Percentiles rank a stretch among this genome's conserved stretches.
These are phyloP conservation scores for Danielia oregonensis DNA, from an alignment of 805 yeast species.

Conservation along the genomic window DNA sequence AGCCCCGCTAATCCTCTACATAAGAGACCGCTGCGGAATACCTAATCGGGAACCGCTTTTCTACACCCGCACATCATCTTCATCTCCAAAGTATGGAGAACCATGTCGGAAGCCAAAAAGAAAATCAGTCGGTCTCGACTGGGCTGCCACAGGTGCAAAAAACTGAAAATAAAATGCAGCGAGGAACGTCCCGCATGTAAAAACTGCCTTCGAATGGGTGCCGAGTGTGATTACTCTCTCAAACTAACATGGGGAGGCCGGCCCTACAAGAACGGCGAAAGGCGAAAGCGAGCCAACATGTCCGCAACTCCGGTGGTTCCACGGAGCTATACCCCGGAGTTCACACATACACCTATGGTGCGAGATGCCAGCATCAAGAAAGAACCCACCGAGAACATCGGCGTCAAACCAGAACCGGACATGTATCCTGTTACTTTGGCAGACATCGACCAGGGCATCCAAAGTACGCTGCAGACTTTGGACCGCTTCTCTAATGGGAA, in stretches of 20 bases:
- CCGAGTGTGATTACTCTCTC: slow-evolving; percentile 59
- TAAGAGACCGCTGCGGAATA: no score
- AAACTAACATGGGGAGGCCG: slow-evolving; percentile 74
- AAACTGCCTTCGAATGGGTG: slow-evolving; percentile 45
- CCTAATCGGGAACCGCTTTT: no score
- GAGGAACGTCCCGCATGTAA: slow-evolving; percentile 62
- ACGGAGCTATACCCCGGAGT: background rate
- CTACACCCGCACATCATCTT: no score
- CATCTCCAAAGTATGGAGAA: no score
- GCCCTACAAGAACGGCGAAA: slow-evolving; percentile 47
- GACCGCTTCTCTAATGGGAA: slow-evolving; percentile 28
- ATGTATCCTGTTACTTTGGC: slow-evolving; percentile 8
- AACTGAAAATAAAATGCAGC: slow-evolving; percentile 64
- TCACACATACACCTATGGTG: background rate
- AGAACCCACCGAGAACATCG: background rate
- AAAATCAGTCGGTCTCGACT: slow-evolving; percentile 45
- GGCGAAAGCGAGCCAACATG: slow-evolving; percentile 10
- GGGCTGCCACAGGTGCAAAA: slow-evolving; percentile 63
- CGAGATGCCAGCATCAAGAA: background rate
- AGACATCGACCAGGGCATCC: slow-evolving; percentile 24
- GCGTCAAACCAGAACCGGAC: background rate
- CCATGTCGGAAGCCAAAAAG: slow-evolving; percentile 8
- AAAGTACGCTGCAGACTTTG: slow-evolving; percentile 21
- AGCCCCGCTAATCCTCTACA: no score
- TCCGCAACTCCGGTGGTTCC: no score